Conservation (phyloP, 306 rosid genomes). For the Luffa aegyptiaca region DNA sequence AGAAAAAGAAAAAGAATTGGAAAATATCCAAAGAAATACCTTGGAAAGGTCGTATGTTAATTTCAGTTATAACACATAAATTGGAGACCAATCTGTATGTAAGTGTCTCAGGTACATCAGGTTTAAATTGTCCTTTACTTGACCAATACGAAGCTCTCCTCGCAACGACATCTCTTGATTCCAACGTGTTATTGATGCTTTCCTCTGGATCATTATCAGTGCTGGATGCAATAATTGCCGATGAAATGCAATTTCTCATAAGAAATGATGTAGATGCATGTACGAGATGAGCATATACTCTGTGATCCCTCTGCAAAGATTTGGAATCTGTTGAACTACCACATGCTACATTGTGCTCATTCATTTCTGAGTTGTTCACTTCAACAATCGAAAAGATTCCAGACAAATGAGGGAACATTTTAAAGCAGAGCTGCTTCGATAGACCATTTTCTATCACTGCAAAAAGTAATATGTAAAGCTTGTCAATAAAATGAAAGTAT, state of each 20-base stretch:
- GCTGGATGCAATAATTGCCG: conserved; percentile 73
- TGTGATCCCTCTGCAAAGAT: conserved; percentile 48
- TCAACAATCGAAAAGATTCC: conserved; percentile 43
- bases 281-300: conserved; percentile 46
- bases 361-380: conserved; percentile 23
- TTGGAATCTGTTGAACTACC: conserved; percentile 46
- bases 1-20: conserved; percentile 1
- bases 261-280: conserved; percentile 20
- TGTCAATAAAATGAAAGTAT: background rate
- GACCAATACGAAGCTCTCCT: conserved; percentile 66
- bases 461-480: conserved; percentile 14
- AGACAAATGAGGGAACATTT: conserved; percentile 71
- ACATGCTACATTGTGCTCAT: conserved; percentile 40
- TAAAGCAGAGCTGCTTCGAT: conserved; percentile 70
- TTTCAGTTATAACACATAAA: conserved; percentile 53
- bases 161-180: conserved; percentile 16
- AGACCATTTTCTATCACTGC: conserved; percentile 68
- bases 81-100: conserved; percentile 53
- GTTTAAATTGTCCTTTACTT: conserved; percentile 67
- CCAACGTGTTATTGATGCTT: conserved; percentile 66
- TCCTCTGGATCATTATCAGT: conserved; percentile 78
- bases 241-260: conserved; percentile 34
- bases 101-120: conserved; percentile 69
- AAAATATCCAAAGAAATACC: conserved; percentile 31
- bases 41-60: conserved; percentile 64